phyloP scores from a whole-genome alignment of 129 eudicot species.

The Saussurea involucrata region DNA sequence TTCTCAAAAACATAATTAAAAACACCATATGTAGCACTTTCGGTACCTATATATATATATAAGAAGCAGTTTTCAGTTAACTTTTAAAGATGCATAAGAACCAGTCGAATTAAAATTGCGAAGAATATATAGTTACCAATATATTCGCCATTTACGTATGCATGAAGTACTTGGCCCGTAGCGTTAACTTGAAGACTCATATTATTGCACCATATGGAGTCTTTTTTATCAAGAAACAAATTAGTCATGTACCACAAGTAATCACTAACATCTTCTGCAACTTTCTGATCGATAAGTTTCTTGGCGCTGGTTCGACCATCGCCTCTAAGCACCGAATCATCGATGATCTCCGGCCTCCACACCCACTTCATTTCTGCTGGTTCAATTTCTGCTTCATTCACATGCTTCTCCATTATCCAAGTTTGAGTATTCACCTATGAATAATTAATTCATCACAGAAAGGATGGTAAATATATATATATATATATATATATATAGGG shows the following conservation, averaged over 20 bases:
- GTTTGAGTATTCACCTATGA: conserved; percentile 59
- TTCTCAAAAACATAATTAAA: conserved; percentile 32
- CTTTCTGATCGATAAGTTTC: conserved; percentile 54
- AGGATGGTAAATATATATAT: background rate
- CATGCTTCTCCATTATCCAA: conserved; percentile 37
- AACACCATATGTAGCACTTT: conserved; percentile 34
- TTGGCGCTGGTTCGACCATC: conserved; percentile 24
- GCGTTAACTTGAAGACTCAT: conserved; percentile 50
- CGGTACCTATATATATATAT: background rate
- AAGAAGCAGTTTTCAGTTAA: background rate
- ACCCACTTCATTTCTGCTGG: conserved; percentile 43
- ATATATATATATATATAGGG: too few species aligned
- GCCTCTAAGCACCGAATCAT: conserved; percentile 27
- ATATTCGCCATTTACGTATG: conserved; percentile 51
- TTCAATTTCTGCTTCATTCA: conserved; percentile 33
- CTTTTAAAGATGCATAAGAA: background rate
- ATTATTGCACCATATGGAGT: conserved; percentile 39
- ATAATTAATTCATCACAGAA: background rate
- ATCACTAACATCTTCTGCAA: conserved; percentile 48
- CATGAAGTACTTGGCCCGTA: conserved; percentile 62
- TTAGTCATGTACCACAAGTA: conserved; percentile 85
- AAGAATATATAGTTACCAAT: conserved; percentile 39
- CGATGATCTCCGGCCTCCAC: conserved; percentile 48
- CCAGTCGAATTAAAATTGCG: background rate
- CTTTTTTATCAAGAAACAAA: conserved; percentile 37